Evolutionary conservation across 2,329 filamentous ascomycete species (phyloP), one percentile per base, ranked within the genome.

Genomic region (Exophiala viscosa): DNA sequence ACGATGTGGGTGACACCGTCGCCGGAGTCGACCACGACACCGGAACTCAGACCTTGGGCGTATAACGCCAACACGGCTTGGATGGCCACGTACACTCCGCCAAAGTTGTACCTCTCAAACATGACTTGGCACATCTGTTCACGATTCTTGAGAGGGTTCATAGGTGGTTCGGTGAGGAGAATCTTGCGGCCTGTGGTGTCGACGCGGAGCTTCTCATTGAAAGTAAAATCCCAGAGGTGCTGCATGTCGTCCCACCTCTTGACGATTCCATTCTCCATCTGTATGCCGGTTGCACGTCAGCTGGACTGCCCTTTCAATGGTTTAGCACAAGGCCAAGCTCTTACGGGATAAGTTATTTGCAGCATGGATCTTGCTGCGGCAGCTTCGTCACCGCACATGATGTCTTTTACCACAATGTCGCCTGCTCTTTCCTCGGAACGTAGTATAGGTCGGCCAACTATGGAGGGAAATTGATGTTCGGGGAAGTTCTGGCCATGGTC

Each of bases 171-270:
- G 42, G 92, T 97, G 63, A 97, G 82, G 60, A 99, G 82, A 70
- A 99, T 97, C 82, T 99, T 99, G 73, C 91, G 90, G 62, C 90
- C 92, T 17, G 83, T 83, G 2, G 93, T 84, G 70, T 97, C 88
- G 63, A 99, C 79, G 72, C 90, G 84, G 83, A 99, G 88, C 83
- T 97, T 97, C 72, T 99, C 92, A 73, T 83, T 86, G 73, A 99
- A 99, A 18, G 93, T 99, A 72, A 95, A 97, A 76, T 99, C 92
- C 93, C 93, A 99, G 50, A 99, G 85, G 69, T 97, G 92, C 77
- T 96, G 89, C 93, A 99, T 99, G 73, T 99, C 93, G 65, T 99
- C 93, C 93, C 93, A 99, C 69, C 90, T 91, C 82, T 96, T 97
- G 63, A 99, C 90, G 66, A 99, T 97, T 66, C 93, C 93, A 71